Evolutionary conservation across 75 land plant genomes (phyloP).

Genomic region (Cupressus sempervirens): DNA sequence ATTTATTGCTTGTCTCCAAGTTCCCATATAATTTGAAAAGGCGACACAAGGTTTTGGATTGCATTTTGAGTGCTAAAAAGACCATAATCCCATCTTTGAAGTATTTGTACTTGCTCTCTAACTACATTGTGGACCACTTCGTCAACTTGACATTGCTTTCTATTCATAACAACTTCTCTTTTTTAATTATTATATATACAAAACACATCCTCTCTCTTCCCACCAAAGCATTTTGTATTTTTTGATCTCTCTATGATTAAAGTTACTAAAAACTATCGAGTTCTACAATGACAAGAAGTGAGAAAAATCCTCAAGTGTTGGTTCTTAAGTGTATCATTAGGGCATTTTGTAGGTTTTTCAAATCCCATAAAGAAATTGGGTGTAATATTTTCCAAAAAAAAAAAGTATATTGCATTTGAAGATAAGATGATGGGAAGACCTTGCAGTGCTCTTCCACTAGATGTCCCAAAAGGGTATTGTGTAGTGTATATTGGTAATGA

Average conservation of each 20-base stretch:
- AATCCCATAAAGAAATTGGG: background rate
- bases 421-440: constrained; percentile 7
- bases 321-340: background rate
- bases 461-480: constrained; percentile 61
- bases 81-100: too few species aligned
- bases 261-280: background rate
- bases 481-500: constrained; percentile 30
- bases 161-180: background rate
- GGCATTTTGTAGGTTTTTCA: background rate
- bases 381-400: background rate
- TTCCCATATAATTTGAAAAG: background rate
- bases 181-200: background rate
- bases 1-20: background rate
- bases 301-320: background rate
- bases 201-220: background rate
- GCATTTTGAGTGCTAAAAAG: background rate
- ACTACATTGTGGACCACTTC: background rate
- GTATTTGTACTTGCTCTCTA: background rate
- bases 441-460: constrained; percentile 26
- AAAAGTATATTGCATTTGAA: background rate
- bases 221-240: background rate
- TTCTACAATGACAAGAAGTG: background rate
- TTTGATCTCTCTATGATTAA: background rate
- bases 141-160: background rate
- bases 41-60: background rate